A percentile compares a stretch with the other conserved stretches of the same genome.
phyloP scores from a whole-genome alignment of 192 early-diverging fungal species.

The Nowakowskiella sp. region DNA sequence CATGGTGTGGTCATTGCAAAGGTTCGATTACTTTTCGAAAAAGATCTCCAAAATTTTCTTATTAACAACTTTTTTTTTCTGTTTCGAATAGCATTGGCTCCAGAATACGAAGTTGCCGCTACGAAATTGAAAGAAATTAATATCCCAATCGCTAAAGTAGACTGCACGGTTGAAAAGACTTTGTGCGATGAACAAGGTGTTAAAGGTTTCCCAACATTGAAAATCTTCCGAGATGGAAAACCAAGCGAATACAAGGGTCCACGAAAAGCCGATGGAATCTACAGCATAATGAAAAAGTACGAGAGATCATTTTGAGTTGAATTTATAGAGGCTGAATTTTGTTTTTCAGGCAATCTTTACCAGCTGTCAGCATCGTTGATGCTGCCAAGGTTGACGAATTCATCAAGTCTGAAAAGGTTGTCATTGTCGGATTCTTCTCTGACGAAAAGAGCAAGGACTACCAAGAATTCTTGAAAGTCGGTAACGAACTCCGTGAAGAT shows the following conservation, averaged over 20 bases:
- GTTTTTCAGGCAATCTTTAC: slow-evolving; percentile 60
- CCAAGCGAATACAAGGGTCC: slow-evolving; percentile 73
- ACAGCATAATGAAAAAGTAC: slow-evolving; percentile 89
- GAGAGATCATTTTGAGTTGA: no score
- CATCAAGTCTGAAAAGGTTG: slow-evolving; percentile 75
- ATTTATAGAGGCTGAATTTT: no score
- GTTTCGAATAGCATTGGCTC: slow-evolving; percentile 46
- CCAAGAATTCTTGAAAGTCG: slow-evolving; percentile 56
- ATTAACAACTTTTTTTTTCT: not conserved
- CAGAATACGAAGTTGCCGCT: slow-evolving; percentile 91
- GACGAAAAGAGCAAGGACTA: slow-evolving; percentile 55
- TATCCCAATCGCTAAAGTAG: slow-evolving; percentile 87
- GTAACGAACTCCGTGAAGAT: slow-evolving; percentile 78
- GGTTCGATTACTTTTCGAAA: slow-evolving; percentile 7
- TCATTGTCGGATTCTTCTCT: slow-evolving; percentile 77
- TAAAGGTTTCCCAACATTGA: slow-evolving; percentile 88
- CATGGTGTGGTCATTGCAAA: slow-evolving; percentile 99
- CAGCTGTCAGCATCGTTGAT: slow-evolving; percentile 64
- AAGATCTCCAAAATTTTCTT: slow-evolving; percentile 1
- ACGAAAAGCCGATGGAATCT: slow-evolving; percentile 79
- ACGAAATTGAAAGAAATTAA: slow-evolving; percentile 66
- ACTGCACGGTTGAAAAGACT: slow-evolving; percentile 83
- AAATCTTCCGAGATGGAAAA: slow-evolving; percentile 72
- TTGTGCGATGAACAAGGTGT: slow-evolving; percentile 77
- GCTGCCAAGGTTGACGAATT: slow-evolving; percentile 68